phyloP scores from a whole-genome alignment of 495 filamentous ascomycete species.

The Neurospora sp. region DNA sequence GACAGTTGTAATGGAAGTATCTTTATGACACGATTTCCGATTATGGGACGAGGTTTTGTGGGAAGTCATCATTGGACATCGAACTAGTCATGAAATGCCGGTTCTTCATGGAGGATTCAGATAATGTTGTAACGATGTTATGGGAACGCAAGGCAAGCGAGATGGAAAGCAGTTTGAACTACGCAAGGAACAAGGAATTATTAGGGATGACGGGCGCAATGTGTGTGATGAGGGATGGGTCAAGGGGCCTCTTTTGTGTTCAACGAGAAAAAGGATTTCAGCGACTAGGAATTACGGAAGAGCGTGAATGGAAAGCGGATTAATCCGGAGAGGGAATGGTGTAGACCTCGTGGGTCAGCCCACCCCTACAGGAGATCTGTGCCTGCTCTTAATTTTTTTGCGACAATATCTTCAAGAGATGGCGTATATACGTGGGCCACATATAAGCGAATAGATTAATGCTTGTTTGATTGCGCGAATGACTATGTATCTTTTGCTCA shows the following conservation, averaged over 20 bases:
- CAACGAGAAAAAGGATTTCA: neutral
- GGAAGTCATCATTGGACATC: neutral
- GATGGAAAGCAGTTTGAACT: neutral
- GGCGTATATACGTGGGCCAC: neutral
- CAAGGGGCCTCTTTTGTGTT: neutral
- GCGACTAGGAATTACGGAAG: neutral
- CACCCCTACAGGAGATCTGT: neutral
- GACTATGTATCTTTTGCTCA: neutral
- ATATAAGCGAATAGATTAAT: neutral
- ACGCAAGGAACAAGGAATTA: neutral
- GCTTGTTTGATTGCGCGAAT: neutral
- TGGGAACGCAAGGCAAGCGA: neutral
- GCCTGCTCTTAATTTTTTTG: neutral
- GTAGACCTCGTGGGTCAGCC: neutral
- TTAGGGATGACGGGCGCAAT: neutral
- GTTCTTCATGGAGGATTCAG: neutral
- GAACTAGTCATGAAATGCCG: neutral
- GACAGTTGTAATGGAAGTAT: neutral
- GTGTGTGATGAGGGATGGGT: neutral
- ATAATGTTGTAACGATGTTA: neutral
- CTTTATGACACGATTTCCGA: neutral
- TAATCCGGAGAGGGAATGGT: neutral
- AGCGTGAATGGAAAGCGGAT: neutral
- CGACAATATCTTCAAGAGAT: neutral
- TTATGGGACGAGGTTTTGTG: neutral